Percentiles rank a stretch among this genome's conserved stretches.
These are phyloP conservation scores for Cercospora citrullina DNA, from an alignment of 2,329 filamentous ascomycete species.

Conservation along the genomic window DNA sequence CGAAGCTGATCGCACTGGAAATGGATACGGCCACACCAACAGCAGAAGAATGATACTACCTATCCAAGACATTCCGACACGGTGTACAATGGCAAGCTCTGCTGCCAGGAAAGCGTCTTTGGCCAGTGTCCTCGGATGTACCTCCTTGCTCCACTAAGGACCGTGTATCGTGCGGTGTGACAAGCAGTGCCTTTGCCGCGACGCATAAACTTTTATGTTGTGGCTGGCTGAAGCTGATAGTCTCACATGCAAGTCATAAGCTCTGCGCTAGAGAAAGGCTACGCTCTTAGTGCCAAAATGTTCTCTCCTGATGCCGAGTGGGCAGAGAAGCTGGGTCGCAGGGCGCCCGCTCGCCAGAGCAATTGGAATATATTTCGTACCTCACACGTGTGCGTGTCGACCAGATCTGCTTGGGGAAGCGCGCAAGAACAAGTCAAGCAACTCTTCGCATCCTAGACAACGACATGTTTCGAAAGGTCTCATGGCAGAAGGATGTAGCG, in stretches of 20 bases:
- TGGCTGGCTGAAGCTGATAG: not conserved
- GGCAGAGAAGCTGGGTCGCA: not conserved
- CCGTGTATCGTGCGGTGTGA: not conserved
- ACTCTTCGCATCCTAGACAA: not conserved
- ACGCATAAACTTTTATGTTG: not conserved
- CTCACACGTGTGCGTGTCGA: not conserved
- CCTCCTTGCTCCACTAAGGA: not conserved
- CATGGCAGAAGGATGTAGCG: not conserved
- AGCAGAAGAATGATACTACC: not conserved
- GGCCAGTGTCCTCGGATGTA: not conserved
- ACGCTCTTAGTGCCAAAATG: not conserved
- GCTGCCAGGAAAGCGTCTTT: not conserved
- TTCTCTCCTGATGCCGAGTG: not conserved
- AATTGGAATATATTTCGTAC: not conserved
- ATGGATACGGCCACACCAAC: not conserved
- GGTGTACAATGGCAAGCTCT: not conserved
- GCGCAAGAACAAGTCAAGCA: not conserved
- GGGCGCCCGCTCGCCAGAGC: not conserved
- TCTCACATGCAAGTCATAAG: not conserved
- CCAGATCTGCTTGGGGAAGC: not conserved
- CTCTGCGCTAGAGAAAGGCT: not conserved
- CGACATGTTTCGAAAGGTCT: slow-evolving; percentile 1
- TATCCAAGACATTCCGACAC: not conserved
- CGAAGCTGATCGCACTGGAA: not conserved
- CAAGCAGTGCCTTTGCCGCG: not conserved